These are phyloP conservation scores for Wickerhamiella domercqiae DNA, from an alignment of 805 yeast species.

Conservation along the genomic window DNA sequence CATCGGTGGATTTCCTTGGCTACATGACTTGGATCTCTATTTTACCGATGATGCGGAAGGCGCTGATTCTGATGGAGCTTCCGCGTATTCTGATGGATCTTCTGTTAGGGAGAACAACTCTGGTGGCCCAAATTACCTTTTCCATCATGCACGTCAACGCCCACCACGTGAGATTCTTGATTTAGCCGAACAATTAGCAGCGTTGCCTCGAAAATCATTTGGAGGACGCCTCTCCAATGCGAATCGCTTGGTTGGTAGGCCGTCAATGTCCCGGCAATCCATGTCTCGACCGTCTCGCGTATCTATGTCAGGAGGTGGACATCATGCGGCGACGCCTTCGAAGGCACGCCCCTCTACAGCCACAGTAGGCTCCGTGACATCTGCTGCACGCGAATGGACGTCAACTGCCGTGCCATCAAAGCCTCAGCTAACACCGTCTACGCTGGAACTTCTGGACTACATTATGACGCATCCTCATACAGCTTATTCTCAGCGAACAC, in stretches of 20 bases:
- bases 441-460: slow-evolving; percentile 52
- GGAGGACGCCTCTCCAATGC: slow-evolving; percentile 13
- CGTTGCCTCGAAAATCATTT: slow-evolving; percentile 15
- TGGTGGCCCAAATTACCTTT: slow-evolving; percentile 10
- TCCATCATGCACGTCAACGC: slow-evolving; percentile 14
- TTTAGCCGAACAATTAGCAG: slow-evolving; percentile 15
- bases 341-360: not conserved
- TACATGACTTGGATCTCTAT: slow-evolving; percentile 52
- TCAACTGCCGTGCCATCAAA: slow-evolving; percentile 35
- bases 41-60: slow-evolving; percentile 18
- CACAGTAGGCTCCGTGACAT: not conserved
- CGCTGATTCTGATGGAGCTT: not conserved
- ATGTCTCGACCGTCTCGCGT: slow-evolving; percentile 1
- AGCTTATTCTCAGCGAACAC: slow-evolving; percentile 53
- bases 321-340: not conserved
- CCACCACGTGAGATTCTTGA: slow-evolving; percentile 9
- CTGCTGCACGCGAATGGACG: slow-evolving; percentile 26
- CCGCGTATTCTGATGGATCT: slow-evolving; percentile 1
- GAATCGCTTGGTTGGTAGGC: slow-evolving; percentile 4
- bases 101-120: not conserved
- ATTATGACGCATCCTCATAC: slow-evolving; percentile 60
- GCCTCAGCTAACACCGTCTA: slow-evolving; percentile 32
- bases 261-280: slow-evolving; percentile 7
- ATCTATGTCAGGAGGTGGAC: not conserved
- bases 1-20: slow-evolving; percentile 79